phyloP scores from a whole-genome alignment of 2,329 filamentous ascomycete genomes.

The Exophiala calicioides region DNA sequence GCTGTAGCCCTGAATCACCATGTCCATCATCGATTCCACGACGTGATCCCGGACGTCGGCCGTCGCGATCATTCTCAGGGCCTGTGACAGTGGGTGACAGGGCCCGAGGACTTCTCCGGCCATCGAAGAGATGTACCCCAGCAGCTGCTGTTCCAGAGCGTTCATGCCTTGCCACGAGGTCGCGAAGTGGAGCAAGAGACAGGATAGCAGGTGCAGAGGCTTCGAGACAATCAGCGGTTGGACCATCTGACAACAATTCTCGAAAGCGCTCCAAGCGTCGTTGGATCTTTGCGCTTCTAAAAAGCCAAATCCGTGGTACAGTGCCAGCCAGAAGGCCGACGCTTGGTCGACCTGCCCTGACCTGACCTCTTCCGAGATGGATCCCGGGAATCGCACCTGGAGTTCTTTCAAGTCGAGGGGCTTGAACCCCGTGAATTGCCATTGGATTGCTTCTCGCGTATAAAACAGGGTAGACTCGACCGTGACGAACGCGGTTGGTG shows the following conservation, averaged over 20 bases:
- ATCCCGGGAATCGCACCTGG: slow-evolving; percentile 15
- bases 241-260: slow-evolving; percentile 21
- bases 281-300: slow-evolving; percentile 10
- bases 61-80: slow-evolving; percentile 6
- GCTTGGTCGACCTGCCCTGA: slow-evolving; percentile 19
- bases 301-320: slow-evolving; percentile 18
- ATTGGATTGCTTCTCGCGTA: slow-evolving; percentile 16
- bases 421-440: slow-evolving; percentile 23
- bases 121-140: slow-evolving; percentile 20
- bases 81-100: slow-evolving; percentile 16
- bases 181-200: slow-evolving; percentile 22
- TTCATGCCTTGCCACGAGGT: slow-evolving; percentile 19
- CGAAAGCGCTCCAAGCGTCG: slow-evolving; percentile 16
- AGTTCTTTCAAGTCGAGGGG: slow-evolving; percentile 19
- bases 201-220: slow-evolving; percentile 22
- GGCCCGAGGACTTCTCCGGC: slow-evolving; percentile 10
- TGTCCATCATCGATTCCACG: slow-evolving; percentile 21
- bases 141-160: slow-evolving; percentile 16
- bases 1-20: slow-evolving; percentile 19
- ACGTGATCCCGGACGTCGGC: slow-evolving; percentile 8
- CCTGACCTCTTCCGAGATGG: slow-evolving; percentile 15
- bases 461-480: slow-evolving; percentile 17
- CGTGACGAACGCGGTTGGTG: slow-evolving; percentile 14
- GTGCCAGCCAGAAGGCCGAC: slow-evolving; percentile 22
- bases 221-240: slow-evolving; percentile 19